Evolutionary conservation across 1,284 basidiomycete species (phyloP).

Genomic region (Athelia sp.): DNA sequence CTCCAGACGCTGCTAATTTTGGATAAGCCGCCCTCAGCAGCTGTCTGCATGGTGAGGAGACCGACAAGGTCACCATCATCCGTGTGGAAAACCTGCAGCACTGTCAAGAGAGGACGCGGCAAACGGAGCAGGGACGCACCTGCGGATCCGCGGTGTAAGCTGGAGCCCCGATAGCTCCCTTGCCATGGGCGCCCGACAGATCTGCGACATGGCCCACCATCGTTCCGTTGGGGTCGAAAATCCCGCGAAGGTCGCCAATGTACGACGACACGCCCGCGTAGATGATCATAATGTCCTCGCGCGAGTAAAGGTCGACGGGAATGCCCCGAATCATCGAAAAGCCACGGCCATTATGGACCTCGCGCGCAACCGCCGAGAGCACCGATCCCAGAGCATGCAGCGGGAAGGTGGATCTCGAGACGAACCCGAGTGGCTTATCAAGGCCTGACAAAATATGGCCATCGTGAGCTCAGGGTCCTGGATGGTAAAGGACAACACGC

Average conservation of each 20-base stretch:
- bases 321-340: slow-evolving; percentile 37
- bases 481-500: not conserved
- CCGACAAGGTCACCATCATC: slow-evolving; percentile 41
- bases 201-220: slow-evolving; percentile 44
- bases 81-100: slow-evolving; percentile 45
- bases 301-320: slow-evolving; percentile 29
- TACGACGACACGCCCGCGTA: slow-evolving; percentile 37
- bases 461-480: not conserved
- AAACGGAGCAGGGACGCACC: too few relatives aligned
- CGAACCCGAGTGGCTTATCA: slow-evolving; percentile 21
- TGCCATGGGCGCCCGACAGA: slow-evolving; percentile 31
- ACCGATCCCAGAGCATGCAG: slow-evolving; percentile 26
- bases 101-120: too few relatives aligned
- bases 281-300: slow-evolving; percentile 27
- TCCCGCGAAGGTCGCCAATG: slow-evolving; percentile 34
- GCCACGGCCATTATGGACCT: slow-evolving; percentile 33
- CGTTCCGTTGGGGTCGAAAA: slow-evolving; percentile 34
- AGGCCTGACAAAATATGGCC: slow-evolving; percentile 1
- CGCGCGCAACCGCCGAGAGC: slow-evolving; percentile 20
- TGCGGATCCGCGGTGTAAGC: slow-evolving; percentile 44
- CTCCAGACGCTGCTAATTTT: slow-evolving; percentile 35
- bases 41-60: slow-evolving; percentile 33
- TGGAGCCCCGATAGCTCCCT: slow-evolving; percentile 34
- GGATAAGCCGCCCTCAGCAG: slow-evolving; percentile 37
- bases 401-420: slow-evolving; percentile 29